A percentile compares a stretch with the other conserved stretches of the same genome.
Conservation (phyloP, 2,329 filamentous ascomycete species). For the Elsinoe arachidis region DNA sequence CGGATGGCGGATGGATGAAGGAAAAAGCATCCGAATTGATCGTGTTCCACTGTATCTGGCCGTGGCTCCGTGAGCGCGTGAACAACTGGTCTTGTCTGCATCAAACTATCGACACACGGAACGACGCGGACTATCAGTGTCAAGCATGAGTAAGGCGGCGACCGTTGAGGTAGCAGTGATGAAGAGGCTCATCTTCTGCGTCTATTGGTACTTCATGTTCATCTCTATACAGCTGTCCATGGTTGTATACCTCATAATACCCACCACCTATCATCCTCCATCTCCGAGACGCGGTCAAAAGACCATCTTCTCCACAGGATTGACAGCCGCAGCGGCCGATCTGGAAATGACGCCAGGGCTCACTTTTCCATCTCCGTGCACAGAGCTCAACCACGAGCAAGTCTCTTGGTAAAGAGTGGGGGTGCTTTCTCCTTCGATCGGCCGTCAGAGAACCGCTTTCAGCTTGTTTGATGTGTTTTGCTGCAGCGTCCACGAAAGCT, state of each 20-base stretch:
- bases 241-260: neutral
- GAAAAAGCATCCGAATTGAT: neutral
- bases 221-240: slow-evolving; percentile 2
- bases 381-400: neutral
- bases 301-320: neutral
- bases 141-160: neutral
- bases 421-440: neutral
- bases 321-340: slow-evolving; percentile 4
- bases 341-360: slow-evolving; percentile 2
- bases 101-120: neutral
- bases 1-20: neutral
- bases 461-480: neutral
- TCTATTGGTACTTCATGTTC: neutral
- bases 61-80: neutral
- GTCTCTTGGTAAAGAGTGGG: neutral
- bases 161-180: neutral
- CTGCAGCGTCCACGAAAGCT: neutral
- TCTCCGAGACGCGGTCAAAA: neutral
- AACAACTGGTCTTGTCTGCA: neutral
- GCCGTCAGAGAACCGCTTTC: neutral
- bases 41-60: neutral
- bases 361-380: neutral
- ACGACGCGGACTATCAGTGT: neutral
- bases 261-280: neutral
- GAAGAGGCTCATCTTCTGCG: neutral